Evolutionary conservation across 2,329 filamentous ascomycete species (phyloP).

Genomic region (Volutella citrinella): DNA sequence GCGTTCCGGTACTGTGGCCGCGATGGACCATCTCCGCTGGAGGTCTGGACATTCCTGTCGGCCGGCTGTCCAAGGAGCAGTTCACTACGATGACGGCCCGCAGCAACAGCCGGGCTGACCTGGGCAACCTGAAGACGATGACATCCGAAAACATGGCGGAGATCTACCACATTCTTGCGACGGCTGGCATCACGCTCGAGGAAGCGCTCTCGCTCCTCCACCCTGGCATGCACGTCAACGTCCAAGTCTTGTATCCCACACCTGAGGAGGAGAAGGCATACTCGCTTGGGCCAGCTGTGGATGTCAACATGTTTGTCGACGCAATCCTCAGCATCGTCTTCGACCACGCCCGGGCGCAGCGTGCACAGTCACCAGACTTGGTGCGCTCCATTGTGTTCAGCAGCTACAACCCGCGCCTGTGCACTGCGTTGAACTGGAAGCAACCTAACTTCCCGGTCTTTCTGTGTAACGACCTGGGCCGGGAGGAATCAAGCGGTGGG

Average conservation of each 20-base stretch:
- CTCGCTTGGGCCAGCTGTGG: slow-evolving; percentile 69
- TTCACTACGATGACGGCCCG: slow-evolving; percentile 55
- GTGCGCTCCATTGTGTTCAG: slow-evolving; percentile 90
- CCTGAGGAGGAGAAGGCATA: slow-evolving; percentile 67
- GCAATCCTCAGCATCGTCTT: slow-evolving; percentile 82
- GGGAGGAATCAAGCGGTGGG: slow-evolving; percentile 45
- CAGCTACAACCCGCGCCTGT: slow-evolving; percentile 86
- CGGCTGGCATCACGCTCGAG: slow-evolving; percentile 74
- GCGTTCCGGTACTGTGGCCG: slow-evolving; percentile 83
- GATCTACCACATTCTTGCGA: slow-evolving; percentile 69
- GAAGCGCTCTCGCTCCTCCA: slow-evolving; percentile 76
- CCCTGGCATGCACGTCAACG: slow-evolving; percentile 77
- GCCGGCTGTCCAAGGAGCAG: slow-evolving; percentile 71
- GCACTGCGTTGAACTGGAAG: slow-evolving; percentile 97
- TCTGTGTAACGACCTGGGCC: slow-evolving; percentile 87
- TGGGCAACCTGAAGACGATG: slow-evolving; percentile 42
- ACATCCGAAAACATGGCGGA: slow-evolving; percentile 56
- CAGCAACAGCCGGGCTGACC: slow-evolving; percentile 40
- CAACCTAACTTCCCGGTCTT: slow-evolving; percentile 98
- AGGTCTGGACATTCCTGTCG: slow-evolving; percentile 78
- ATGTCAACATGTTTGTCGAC: slow-evolving; percentile 86
- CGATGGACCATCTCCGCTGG: slow-evolving; percentile 75
- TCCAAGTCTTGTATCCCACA: slow-evolving; percentile 89
- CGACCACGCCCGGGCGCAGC: slow-evolving; percentile 74
- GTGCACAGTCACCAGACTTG: slow-evolving; percentile 62